Evolutionary conservation across 2,329 filamentous ascomycete genomes (phyloP), one percentile per base, ranked within the genome.

Genomic region (Fusarium pininemorale): DNA sequence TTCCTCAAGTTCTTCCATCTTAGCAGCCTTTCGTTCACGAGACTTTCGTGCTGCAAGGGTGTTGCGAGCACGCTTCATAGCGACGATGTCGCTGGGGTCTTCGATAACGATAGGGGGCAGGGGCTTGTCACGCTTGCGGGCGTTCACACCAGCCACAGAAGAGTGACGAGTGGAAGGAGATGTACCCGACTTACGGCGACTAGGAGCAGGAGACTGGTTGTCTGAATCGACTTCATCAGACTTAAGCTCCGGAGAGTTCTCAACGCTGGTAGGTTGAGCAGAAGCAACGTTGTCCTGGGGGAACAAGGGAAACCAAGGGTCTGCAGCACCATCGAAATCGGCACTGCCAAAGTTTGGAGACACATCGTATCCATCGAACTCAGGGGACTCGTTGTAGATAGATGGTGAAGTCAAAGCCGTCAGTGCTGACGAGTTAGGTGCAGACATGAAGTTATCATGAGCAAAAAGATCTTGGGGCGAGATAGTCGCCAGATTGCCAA

Each of bases 1-100:
- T 44, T 88, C 88, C 85, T 97, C 93, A 51, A 98, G 87, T 66
- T 91, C 90, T 63, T 93, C 91, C 70, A 96, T 87, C 76, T 92
- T 90, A 81, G 92, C 88, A 65, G 94, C 91, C 86, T 98, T 98
- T 75, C 94, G 92, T 79, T 94, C 92, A 59, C 96, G 92, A 68
- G 95, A 98, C 85, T 98, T 98, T 75, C 96, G 94, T 78, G 96
- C 96, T 24, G 96, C 96, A 82, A 97, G 89, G 14, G 95, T 97
- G 83, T 98, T 98, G 76, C 95, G 93, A 57, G 95, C 95, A 82
- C 96, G 93, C 91, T 98, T 98, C 87, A 95, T 90, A 26, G 94
- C 94, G n/a, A 93, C 82, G 15, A 89, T 89, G 79, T 98, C 95
- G 47, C 78, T 84, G 2, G 91, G 89, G 76, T 98, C 94, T 35